phyloP scores from a whole-genome alignment of 2,329 filamentous ascomycete species.

The Sporothrix sp. region DNA sequence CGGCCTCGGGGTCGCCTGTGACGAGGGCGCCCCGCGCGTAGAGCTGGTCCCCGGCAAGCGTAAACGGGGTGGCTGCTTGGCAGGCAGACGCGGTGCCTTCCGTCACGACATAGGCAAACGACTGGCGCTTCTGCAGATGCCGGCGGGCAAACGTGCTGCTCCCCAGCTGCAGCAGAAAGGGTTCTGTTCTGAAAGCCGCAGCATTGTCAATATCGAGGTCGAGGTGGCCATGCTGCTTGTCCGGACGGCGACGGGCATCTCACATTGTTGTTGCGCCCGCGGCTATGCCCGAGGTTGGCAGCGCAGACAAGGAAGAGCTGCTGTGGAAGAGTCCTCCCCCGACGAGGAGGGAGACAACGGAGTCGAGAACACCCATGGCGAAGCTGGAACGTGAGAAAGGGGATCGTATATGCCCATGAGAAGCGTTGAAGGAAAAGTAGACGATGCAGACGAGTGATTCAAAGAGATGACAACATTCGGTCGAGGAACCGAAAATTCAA shows the following conservation, averaged over 20 bases:
- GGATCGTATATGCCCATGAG: too few species aligned
- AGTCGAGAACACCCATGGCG: constrained; percentile 1
- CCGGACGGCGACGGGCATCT: too few species aligned
- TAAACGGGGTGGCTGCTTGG: not conserved
- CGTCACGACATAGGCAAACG: not conserved
- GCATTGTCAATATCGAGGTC: not conserved
- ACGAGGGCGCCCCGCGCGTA: not conserved
- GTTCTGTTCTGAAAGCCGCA: not conserved
- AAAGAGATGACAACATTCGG: not conserved
- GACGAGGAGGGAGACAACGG: not conserved
- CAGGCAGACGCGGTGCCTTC: not conserved
- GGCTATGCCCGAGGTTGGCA: too few species aligned
- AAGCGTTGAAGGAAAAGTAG: not conserved
- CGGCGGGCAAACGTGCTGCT: not conserved
- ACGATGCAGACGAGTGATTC: too few species aligned
- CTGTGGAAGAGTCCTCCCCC: not conserved
- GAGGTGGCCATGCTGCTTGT: too few species aligned
- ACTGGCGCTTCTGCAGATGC: not conserved
- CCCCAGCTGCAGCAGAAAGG: not conserved
- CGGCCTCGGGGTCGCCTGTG: not conserved
- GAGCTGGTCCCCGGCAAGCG: not conserved
- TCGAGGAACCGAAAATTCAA: too few species aligned
- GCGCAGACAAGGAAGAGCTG: not conserved
- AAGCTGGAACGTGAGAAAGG: not conserved
- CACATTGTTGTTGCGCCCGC: too few species aligned